Base-by-base conservation (phyloP, 2,329 filamentous ascomycete species). In the Penicillium crustosum region DNA sequence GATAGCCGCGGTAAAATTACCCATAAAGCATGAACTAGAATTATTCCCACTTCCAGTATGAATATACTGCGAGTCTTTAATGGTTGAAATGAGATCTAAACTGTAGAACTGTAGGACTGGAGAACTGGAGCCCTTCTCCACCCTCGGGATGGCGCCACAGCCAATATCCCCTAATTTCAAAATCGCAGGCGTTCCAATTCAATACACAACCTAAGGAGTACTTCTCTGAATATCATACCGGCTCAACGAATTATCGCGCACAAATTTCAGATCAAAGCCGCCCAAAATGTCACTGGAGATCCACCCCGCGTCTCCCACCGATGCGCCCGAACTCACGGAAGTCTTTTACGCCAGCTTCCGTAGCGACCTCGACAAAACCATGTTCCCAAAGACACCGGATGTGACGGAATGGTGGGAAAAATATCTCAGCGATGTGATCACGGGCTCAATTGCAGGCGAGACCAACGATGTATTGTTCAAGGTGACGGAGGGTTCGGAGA, bases 331-430 rank as follows among this genome's bases (percentile, higher is more conserved):
- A 5, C 49, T 71, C 4, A 55, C 66, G 0, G 50, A 62, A 29
- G 39, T 67, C 35, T 70, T 70, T 62, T 49, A 62, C n/a, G 54
- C 60, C 49, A 56, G 63, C 43, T 71, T 71, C 66, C 59, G 51
- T 13, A 57, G 62, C 29, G 23, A 53, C 25, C 58, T 66, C 55
- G 65, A 66, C 57, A 55, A 25, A 17, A 57, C 59, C 17, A 58
- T 71, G 59, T 70, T 70, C 48, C 69, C 69, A 3, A 55, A 35
- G 10, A 63, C 60, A 13, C 63, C 64, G 15, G 67, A 69, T 6
- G 66, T 70, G 6, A 59, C 57, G 17, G 42, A 36, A 8, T 71
- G 64, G 63, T 61, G 62, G 48, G 53, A 51, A 12, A 27, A 47
- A 5, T 47, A 44, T 3, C 49, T 69, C 10, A 25, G 55, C 6